phyloP scores from a whole-genome alignment of 148 eudicot species.

The Rhododendron vialii region DNA sequence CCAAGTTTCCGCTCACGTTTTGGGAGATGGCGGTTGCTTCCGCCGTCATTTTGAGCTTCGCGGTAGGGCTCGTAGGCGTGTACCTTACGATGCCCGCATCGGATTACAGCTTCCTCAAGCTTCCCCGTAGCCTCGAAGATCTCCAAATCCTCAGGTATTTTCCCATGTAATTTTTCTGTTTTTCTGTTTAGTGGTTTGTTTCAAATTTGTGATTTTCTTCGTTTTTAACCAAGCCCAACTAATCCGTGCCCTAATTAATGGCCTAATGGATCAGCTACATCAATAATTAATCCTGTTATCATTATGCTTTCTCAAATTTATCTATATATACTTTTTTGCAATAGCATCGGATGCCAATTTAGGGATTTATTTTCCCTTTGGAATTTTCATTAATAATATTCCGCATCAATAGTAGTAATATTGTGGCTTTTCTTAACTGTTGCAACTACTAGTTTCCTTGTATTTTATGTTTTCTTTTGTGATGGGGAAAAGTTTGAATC shows the following conservation, averaged over 20 bases:
- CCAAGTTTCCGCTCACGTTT: slow-evolving; percentile 59
- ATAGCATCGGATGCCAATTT: neutral
- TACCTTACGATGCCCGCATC: slow-evolving; percentile 86
- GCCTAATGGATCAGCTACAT: neutral
- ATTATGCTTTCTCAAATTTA: no score
- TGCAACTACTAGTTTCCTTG: neutral
- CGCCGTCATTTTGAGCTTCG: slow-evolving; percentile 58
- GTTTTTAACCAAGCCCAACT: neutral
- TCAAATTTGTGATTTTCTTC: neutral
- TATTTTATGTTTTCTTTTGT: neutral
- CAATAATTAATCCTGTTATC: neutral
- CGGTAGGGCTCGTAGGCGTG: slow-evolving; percentile 54
- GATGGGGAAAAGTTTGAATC: neutral
- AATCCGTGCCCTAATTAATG: neutral
- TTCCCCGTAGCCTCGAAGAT: slow-evolving; percentile 72
- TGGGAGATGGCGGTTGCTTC: slow-evolving; percentile 61
- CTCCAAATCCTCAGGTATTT: slow-evolving; percentile 74
- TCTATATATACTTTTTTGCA: neutral
- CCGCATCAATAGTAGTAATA: neutral
- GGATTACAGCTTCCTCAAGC: slow-evolving; percentile 95
- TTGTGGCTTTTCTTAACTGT: neutral
- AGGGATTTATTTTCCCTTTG: neutral
- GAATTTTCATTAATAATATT: neutral
- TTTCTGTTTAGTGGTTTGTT: neutral
- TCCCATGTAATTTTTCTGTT: neutral